A percentile compares a stretch with the other conserved stretches of the same genome.
Conservation (phyloP, 495 filamentous ascomycete species). For the Bombardia bombarda region DNA sequence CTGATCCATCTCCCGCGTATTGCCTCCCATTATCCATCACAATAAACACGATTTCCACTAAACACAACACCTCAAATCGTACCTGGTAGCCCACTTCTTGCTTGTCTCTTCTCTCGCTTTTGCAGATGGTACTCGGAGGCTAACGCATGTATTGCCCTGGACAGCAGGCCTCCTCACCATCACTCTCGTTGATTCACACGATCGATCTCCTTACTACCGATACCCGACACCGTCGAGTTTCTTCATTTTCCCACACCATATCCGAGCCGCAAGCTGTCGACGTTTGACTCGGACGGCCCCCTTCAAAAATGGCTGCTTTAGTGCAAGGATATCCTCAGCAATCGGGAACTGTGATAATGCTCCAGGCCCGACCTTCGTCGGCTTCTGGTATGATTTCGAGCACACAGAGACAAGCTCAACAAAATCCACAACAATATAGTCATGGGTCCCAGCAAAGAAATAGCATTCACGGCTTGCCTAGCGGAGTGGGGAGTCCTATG, state of each 20-base stretch:
- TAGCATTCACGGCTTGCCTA: constrained; percentile 49
- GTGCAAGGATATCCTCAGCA: constrained; percentile 85
- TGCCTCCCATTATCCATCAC: no score
- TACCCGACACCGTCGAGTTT: no score
- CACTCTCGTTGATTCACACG: background rate
- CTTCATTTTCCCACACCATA: no score
- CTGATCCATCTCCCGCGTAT: no score
- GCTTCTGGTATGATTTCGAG: constrained; percentile 58
- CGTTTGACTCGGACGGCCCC: background rate
- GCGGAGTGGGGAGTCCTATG: constrained; percentile 39
- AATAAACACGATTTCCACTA: no score
- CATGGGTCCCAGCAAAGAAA: constrained; percentile 52
- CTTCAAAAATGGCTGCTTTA: constrained; percentile 71
- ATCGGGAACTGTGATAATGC: constrained; percentile 70
- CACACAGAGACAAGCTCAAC: constrained; percentile 40
- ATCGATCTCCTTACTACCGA: background rate
- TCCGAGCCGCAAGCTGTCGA: no score
- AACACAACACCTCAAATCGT: no score
- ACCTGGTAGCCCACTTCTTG: no score
- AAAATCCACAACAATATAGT: constrained; percentile 49
- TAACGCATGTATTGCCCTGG: no score
- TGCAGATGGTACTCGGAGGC: no score
- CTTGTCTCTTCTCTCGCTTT: no score
- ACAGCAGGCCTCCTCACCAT: background rate
- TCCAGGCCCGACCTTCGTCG: constrained; percentile 68